Base-by-base conservation (phyloP, 805 yeast genomes). In the Saccharomyces mikatae region DNA sequence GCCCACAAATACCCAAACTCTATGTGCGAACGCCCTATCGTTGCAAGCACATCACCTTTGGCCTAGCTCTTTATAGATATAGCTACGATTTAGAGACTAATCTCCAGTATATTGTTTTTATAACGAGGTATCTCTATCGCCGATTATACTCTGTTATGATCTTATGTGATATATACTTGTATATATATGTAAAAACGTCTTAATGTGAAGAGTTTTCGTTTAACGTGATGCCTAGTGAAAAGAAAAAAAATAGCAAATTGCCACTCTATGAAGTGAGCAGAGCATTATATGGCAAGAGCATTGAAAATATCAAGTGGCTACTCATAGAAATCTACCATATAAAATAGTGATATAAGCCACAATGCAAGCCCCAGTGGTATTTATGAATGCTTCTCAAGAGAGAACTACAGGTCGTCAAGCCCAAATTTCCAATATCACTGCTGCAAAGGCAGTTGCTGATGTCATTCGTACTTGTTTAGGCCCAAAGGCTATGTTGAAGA, bases 361-460 rank as follows among this genome's bases (percentile, higher is more conserved):
- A 48, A 84, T 84, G 88, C 92, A 87, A 74, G 92, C 94, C 41
- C 94, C 94, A 49, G 92, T 86, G 49, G 89, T 86, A 60, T 83
- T 84, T 63, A 79, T 86, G 83, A 86, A 92, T 76, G 87, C 97
- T 28, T 81, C 88, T 51, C 87, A 91, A 58, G 96, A 89, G 69
- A 84, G 99, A 67, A 96, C 94, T 69, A 84, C 90, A 41, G 99
- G 99, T 48, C 89, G 98, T 62, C 90, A 90, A 71, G 99, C 99
- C 2, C 99, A 94, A 74, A 80, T 89, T 58, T 88, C 97, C 58
- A 95, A 94, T 69, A 92, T 94, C 74, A 89, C 97, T 4, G 99
- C 99, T 3, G 99, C 99, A n/a, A 94, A 94, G 69, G 97, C 99
- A 1, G 98, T 92, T 46, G 95, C 97, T 0, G 99, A 94, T 71